Conservation (phyloP, 1,284 basidiomycete genomes). For the Fomitiporia mediterranea region DNA sequence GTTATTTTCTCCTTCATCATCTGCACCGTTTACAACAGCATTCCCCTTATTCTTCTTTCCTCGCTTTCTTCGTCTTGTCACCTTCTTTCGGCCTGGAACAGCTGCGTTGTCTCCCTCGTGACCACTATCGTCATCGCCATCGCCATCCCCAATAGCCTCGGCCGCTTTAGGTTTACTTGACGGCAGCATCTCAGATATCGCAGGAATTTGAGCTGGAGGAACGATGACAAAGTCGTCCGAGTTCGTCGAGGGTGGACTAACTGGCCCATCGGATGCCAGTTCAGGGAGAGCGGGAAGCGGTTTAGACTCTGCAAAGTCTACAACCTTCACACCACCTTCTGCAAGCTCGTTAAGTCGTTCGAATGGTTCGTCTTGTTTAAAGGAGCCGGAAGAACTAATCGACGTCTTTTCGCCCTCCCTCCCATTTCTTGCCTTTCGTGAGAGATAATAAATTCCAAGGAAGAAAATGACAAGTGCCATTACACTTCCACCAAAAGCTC, state of each 20-base stretch:
- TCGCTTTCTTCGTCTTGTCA: conserved; percentile 39
- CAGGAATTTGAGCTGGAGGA: not conserved
- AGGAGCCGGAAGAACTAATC: not conserved
- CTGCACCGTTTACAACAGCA: conserved; percentile 25
- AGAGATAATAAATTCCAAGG: conserved; percentile 17
- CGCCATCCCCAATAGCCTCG: conserved; percentile 18
- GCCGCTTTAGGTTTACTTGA: not conserved
- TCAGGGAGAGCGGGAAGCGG: not conserved
- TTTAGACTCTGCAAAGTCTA: not conserved
- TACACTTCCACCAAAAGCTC: conserved; percentile 11
- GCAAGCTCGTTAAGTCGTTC: not conserved
- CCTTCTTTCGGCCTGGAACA: conserved; percentile 42
- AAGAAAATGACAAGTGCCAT: conserved; percentile 15
- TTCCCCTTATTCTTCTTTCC: conserved; percentile 43
- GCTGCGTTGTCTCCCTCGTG: conserved; percentile 49
- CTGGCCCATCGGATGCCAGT: not conserved
- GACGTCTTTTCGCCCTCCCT: not conserved
- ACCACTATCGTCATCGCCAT: conserved; percentile 53
- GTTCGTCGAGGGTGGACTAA: not conserved
- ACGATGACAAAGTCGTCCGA: conserved; percentile 4
- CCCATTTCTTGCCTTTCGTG: conserved; percentile 3
- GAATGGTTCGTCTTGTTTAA: not conserved
- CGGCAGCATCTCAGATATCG: not conserved
- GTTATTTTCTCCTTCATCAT: conserved; percentile 22
- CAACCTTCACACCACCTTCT: not conserved